Evolutionary conservation across 2,329 filamentous ascomycete species (phyloP).

Genomic region (Pyrenochaeta sp.): DNA sequence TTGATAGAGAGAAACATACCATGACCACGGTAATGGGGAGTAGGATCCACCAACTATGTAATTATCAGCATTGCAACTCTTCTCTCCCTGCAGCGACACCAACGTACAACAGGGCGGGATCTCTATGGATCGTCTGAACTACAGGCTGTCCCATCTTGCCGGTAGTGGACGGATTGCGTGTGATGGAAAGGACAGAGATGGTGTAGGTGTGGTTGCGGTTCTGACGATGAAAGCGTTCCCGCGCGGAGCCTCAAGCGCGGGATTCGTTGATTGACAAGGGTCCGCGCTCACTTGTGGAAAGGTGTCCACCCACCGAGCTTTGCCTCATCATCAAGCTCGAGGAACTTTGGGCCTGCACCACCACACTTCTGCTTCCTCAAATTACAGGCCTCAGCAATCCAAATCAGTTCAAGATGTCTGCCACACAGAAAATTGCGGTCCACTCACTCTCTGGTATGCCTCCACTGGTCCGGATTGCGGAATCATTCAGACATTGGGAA

Average conservation of each 20-base stretch:
- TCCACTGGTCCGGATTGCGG: not conserved
- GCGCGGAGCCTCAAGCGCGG: conserved; percentile 38
- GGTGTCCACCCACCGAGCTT: conserved; percentile 43
- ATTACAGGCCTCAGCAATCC: not conserved
- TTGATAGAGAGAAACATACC: conserved; percentile 59
- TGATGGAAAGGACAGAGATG: conserved; percentile 17
- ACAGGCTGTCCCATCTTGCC: conserved; percentile 80
- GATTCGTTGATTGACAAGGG: conserved; percentile 33
- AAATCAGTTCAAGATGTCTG: conserved; percentile 40
- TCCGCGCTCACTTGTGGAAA: conserved; percentile 47
- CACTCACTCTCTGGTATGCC: conserved; percentile 70
- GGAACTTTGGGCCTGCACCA: conserved; percentile 13
- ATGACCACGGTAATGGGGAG: conserved; percentile 98
- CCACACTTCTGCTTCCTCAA: not conserved
- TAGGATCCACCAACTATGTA: conserved; percentile 92
- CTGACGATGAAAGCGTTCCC: conserved; percentile 31
- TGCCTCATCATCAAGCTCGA: conserved; percentile 4
- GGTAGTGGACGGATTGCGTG: conserved; percentile 24
- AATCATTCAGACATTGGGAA: not conserved
- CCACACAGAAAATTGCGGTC: conserved; percentile 65
- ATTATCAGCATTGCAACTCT: conserved; percentile 28
- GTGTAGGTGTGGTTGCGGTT: conserved; percentile 24
- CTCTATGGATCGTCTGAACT: conserved; percentile 95
- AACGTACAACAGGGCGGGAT: conserved; percentile 95
- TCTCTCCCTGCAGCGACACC: not conserved